Evolutionary conservation across 495 filamentous ascomycete species (phyloP), one percentile per base, ranked within the genome.

Genomic region (Aspergillus nidulans): DNA sequence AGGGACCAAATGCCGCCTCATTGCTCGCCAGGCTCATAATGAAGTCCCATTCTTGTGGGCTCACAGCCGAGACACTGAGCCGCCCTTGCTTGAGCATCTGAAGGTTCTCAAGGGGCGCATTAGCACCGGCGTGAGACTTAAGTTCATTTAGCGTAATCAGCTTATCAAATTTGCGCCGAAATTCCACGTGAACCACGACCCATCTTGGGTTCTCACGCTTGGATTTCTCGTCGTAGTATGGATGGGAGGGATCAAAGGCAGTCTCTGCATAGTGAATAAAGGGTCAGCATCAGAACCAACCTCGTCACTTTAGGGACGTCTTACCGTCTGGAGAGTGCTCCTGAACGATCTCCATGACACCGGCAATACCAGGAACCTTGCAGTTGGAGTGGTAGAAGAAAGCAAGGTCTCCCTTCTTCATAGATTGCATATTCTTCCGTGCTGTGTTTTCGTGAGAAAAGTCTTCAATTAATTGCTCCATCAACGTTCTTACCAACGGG

Each of bases 361-460:
- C 94, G 4, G 85, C 91, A 47, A 98, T 88, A 3, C 90, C 92
- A 0, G 94, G 92, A 26, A 84, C 79, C 69, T 94, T 95, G 74
- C 88, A 91, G 64, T 91, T 95, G n/a, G 88, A 92, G 73, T 96
- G 92, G 67, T 98, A 98, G 75, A 98, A 97, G 73, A 98, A 96
- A 32, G 91, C 92, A 40, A 88, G 74, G 58, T 98, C 94, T 38
- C 94, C 92, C 59, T 85, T 82, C 68, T 88, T 90, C 94, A 97
- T 98, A 5, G 84, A 78, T 1, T 86, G 83, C 66, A 98, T 84
- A 66, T 96, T 89, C 64, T 96, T 96, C 36, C 88, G 81, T 15
- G 92, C 90, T 74, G 63, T 53, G 47, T 10, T 13, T 12, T 30
- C 58, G 53, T 74, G 30, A 69, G 60, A 42, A 39, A 3, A 23